phyloP scores from a whole-genome alignment of 805 yeast species.

The Sugiyamaella lignohabitans region DNA sequence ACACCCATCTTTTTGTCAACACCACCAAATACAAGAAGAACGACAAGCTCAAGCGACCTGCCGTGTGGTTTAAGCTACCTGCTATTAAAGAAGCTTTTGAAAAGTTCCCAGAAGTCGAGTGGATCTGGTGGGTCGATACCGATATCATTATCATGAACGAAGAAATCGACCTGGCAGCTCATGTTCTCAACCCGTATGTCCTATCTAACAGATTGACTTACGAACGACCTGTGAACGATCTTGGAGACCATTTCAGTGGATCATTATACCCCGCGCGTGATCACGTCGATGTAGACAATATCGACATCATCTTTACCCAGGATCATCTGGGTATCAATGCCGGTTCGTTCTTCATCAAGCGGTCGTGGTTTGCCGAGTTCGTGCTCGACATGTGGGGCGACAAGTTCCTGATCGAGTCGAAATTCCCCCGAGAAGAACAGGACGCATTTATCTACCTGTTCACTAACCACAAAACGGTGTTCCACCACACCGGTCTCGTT shows the following conservation, averaged over 20 bases:
- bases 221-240: constrained; percentile 18
- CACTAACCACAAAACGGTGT: constrained; percentile 15
- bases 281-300: constrained; percentile 18
- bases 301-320: constrained; percentile 26
- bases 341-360: constrained; percentile 27
- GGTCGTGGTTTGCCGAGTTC: constrained; percentile 20
- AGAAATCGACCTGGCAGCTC: constrained; percentile 23
- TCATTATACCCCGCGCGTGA: constrained; percentile 8
- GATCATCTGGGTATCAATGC: constrained; percentile 28
- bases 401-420: constrained; percentile 13
- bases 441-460: constrained; percentile 20
- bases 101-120: constrained; percentile 29
- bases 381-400: constrained; percentile 29
- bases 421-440: constrained; percentile 20
- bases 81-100: constrained; percentile 29
- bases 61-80: constrained; percentile 31
- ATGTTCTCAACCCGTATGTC: constrained; percentile 25
- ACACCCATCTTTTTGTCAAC: constrained; percentile 26
- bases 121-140: constrained; percentile 36
- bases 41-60: constrained; percentile 9
- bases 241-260: constrained; percentile 10
- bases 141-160: constrained; percentile 32
- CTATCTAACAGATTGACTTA: constrained; percentile 23
- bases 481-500: constrained; percentile 25
- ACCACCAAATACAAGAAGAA: constrained; percentile 15